Evolutionary conservation across 352 stramenopile genomes (phyloP), one percentile per base, ranked within the genome.

Genomic region (Phytopythium mirpurense): DNA sequence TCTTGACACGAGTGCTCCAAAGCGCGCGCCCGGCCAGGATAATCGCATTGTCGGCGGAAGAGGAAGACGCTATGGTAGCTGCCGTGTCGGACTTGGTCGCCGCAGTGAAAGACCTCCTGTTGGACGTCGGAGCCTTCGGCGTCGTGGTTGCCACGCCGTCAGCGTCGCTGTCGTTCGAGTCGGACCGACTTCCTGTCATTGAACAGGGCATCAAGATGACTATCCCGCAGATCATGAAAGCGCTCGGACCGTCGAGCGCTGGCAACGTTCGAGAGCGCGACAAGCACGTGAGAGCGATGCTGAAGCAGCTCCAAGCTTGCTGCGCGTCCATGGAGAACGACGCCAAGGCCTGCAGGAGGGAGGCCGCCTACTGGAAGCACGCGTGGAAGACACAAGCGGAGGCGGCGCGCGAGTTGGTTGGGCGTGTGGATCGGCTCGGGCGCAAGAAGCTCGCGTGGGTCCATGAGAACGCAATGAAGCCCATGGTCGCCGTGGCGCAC

Each of bases 371-470:
- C 43, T 78, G 69, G 69, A 62, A 59, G 45, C 35, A 24, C 21
- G 69, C 63, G 2, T 78, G 69, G 69, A n/a, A 56, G 11, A 72
- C 47, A 14, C 69, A 78, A 36, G 63, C 62, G 24, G 53, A 64
- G 9, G 53, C 65, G 7, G 46, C 70, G 2, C 27, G 48, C n/a
- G 21, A 38, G 14, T 55, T 79, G 32, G 49, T 49, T 5, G 57
- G 63, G 9, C 35, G 35, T 35, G 60, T 76, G 2, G 41, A 47
- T 18, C 43, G 38, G 8, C 56, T 76, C 27, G 67, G 70, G 3
- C 46, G 62, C 16, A 72, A 74, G 36, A 79, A 79, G 48, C 43
- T 78, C 15, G 49, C 63, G 31, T 78, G 69, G 69, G 58, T 57
- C 10, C 43, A 62, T 12, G 56, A 57, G 12, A 64, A 74, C n/a